Evolutionary conservation across 768 basidiomycete genomes (phyloP).

Genomic region (Boletus rubroflammeus): DNA sequence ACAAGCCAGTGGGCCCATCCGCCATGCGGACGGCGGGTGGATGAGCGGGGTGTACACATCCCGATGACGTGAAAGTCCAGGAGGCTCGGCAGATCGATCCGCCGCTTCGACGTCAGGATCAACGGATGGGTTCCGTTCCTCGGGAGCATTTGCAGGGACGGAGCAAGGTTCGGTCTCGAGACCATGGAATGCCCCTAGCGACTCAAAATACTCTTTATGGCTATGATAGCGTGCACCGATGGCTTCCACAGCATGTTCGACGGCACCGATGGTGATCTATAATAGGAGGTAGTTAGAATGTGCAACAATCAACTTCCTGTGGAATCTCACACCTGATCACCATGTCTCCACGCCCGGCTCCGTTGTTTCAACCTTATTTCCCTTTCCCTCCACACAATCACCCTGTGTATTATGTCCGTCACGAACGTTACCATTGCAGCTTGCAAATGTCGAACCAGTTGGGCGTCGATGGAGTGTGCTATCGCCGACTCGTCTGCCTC

Average conservation of each 20-base stretch:
- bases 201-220: constrained; percentile 41
- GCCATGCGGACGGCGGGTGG: constrained; percentile 25
- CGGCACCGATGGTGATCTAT: constrained; percentile 42
- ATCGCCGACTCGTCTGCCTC: constrained; percentile 23
- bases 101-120: constrained; percentile 3
- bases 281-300: constrained; percentile 1
- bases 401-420: constrained; percentile 46
- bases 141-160: neutral
- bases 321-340: constrained; percentile 36
- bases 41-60: constrained; percentile 37
- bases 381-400: constrained; percentile 55
- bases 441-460: constrained; percentile 45
- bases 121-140: constrained; percentile 15
- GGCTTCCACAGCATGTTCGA: constrained; percentile 48
- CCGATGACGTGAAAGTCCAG: constrained; percentile 24
- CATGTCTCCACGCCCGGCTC: constrained; percentile 56
- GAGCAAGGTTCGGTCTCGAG: neutral
- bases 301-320: neutral
- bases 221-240: constrained; percentile 39
- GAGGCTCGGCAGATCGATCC: neutral
- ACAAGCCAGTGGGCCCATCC: constrained; percentile 8
- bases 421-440: constrained; percentile 49
- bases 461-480: constrained; percentile 43
- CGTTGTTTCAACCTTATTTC: constrained; percentile 55
- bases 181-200: constrained; percentile 24